Conservation (phyloP, 1,139 yeast genomes). For the Blastobotrys elegans region DNA sequence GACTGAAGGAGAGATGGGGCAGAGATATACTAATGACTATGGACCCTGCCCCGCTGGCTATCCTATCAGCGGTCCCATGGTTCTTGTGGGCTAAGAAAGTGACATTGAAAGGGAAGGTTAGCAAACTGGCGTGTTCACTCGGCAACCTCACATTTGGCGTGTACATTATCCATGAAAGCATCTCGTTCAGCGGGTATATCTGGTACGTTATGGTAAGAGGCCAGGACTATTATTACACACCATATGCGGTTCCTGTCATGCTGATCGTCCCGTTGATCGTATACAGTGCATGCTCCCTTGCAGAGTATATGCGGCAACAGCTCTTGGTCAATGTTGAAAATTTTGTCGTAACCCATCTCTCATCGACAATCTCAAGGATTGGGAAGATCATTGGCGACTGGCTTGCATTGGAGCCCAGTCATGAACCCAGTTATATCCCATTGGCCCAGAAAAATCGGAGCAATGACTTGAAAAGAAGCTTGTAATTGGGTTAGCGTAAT, state of each 20-base stretch:
- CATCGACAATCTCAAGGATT: no score
- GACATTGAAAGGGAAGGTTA: neutral
- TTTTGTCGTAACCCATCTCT: no score
- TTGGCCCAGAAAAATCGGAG: no score
- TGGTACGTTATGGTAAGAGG: neutral
- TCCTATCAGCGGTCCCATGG: neutral
- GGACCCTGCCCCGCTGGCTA: neutral
- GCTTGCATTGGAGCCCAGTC: no score
- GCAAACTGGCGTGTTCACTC: neutral
- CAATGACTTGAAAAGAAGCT: no score
- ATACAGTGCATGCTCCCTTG: neutral
- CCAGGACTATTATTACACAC: neutral
- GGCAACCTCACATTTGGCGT: neutral
- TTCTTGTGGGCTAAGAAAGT: neutral
- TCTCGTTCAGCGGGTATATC: neutral
- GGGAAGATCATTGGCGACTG: no score
- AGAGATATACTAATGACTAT: neutral
- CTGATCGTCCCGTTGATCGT: neutral
- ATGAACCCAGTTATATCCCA: no score
- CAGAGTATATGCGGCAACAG: neutral
- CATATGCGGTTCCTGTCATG: neutral
- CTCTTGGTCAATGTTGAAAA: neutral
- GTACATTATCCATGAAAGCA: neutral
- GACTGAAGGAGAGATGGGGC: neutral
- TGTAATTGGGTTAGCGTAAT: no score